A percentile compares a stretch with the other conserved stretches of the same genome.
Evolutionary conservation across 192 early-diverging fungal species (phyloP).

Genomic region (Podila clonocystis): DNA sequence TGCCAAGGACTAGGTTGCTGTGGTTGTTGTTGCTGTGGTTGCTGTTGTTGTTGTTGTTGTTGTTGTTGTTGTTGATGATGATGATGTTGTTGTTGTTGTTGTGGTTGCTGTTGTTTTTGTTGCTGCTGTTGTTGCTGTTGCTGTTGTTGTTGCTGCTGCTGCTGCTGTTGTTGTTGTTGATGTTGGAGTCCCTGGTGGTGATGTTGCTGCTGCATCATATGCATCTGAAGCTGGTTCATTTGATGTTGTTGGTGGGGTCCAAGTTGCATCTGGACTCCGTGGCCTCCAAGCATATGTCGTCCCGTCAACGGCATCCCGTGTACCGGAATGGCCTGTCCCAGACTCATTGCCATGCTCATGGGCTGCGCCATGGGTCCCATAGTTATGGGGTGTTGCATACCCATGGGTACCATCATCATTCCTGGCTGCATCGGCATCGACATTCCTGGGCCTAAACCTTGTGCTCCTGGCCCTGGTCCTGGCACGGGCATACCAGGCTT

Average conservation of each 20-base stretch:
- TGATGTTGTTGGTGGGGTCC: conserved; percentile 40
- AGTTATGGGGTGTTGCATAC: conserved; percentile 2
- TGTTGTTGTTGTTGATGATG: conserved; percentile 6
- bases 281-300: conserved; percentile 2
- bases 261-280: conserved; percentile 9
- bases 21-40: not conserved
- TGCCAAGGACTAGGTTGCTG: not conserved
- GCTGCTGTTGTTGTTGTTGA: conserved; percentile 1
- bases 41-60: conserved; percentile 2
- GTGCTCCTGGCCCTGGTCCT: not conserved
- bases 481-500: conserved; percentile 5
- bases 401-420: conserved; percentile 5
- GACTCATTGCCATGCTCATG: not conserved
- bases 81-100: conserved; percentile 18
- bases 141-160: not conserved
- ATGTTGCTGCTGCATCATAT: conserved; percentile 27
- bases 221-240: conserved; percentile 21
- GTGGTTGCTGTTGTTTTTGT: not conserved
- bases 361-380: conserved; percentile 4
- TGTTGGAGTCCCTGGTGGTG: conserved; percentile 10
- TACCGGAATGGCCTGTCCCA: conserved; percentile 2
- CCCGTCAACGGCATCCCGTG: not conserved
- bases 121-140: not conserved
- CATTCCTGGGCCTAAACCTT: not conserved
- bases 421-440: not conserved